Base-by-base conservation (phyloP, 495 filamentous ascomycete species). In the Cryomyces antarcticus region DNA sequence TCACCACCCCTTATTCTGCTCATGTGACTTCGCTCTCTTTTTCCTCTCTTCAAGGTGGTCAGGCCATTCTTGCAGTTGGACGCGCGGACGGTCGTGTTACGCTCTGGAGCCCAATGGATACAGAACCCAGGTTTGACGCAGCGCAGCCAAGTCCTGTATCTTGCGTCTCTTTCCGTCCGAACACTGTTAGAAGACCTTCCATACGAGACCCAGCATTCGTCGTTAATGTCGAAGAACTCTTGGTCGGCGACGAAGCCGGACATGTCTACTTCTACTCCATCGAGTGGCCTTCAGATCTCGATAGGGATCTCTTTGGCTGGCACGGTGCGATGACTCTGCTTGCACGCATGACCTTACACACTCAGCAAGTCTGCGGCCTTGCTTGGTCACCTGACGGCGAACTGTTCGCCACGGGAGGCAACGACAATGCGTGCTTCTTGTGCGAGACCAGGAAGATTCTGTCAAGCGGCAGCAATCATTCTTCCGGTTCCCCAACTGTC, bases 331-430 rank as follows among this genome's bases (percentile, higher is more conserved):
- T 94, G 68, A 82, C 70, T 2, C 61, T 94, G 27, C 58, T 93
- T 34, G 80, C 77, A 9, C 75, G 77, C 47, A 78, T 96, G 43
- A 65, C 65, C 5, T 73, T 83, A 2, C 92, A 97, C 61, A 72
- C 65, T 6, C 86, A 95, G 56, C 87, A 95, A 52, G 76, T 97
- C 24, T 97, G 89, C 56, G 87, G 89, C 4, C 66, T 97, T 9
- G 69, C 84, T 1, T 97, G 89, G 85, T 93, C 83, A 2, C 64
- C 63, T 28, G 73, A 83, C 52, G 81, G 83, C 1, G 64, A 67
- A 0, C 70, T 73, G 39, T 85, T 97, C 57, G 86, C 82, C 30
- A 82, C 81, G 7, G 87, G 88, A 9, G 86, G 83, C 37, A 95
- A 97, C 54, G 89, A 97, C 61, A 95, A 96, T 52, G 54, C 68